Evolutionary conservation across 441 rosid genomes (phyloP).

Genomic region (Breynia disticha): DNA sequence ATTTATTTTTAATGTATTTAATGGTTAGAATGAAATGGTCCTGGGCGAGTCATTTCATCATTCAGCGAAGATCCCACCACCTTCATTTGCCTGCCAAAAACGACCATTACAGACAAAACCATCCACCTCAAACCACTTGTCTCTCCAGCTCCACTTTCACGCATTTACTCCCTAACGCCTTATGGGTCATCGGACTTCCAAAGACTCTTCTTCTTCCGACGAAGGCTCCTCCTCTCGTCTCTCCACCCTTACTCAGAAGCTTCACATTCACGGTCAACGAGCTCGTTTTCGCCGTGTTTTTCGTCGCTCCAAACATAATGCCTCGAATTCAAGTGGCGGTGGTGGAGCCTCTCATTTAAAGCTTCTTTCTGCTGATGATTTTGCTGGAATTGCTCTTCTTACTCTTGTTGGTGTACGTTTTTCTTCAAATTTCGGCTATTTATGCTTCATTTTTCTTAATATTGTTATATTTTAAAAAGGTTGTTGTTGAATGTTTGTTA

Average conservation of each 20-base stretch:
- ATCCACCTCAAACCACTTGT: too few species aligned
- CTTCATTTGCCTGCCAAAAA: too few species aligned
- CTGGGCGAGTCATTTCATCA: too few species aligned
- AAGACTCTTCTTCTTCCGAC: slow-evolving; percentile 10
- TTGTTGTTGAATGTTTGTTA: slow-evolving; percentile 9
- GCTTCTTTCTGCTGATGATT: slow-evolving; percentile 43
- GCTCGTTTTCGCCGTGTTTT: slow-evolving; percentile 15
- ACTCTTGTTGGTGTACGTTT: slow-evolving; percentile 44
- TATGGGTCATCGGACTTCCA: slow-evolving; percentile 51
- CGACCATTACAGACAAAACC: too few species aligned
- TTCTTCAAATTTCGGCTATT: background rate
- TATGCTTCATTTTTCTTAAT: too few species aligned
- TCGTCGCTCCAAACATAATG: slow-evolving; percentile 16
- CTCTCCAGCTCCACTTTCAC: too few species aligned
- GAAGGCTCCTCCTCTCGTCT: slow-evolving; percentile 17
- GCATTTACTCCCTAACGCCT: too few species aligned
- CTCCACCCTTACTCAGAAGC: slow-evolving; percentile 34
- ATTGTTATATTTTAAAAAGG: background rate
- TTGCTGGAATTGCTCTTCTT: slow-evolving; percentile 83
- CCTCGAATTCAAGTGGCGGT: slow-evolving; percentile 12
- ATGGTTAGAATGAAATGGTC: too few species aligned
- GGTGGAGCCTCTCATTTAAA: slow-evolving; percentile 15
- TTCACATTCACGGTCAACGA: slow-evolving; percentile 29
- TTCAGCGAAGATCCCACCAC: too few species aligned
- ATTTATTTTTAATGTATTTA: too few species aligned